These are phyloP conservation scores for Didymella pinodella DNA, from an alignment of 2,329 filamentous ascomycete species.

Conservation along the genomic window DNA sequence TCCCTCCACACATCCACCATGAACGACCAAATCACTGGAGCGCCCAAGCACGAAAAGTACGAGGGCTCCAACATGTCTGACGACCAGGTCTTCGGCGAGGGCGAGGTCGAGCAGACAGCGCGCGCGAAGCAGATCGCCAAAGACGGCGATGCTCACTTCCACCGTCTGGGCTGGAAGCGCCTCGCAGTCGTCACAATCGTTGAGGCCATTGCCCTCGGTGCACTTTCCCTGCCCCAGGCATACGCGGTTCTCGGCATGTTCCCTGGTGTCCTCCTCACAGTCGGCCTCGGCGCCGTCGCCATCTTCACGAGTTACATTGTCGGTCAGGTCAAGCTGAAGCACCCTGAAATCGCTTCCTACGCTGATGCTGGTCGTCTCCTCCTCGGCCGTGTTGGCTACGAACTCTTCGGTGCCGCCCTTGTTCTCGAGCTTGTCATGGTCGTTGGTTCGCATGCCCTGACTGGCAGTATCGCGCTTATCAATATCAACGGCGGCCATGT, in stretches of 20 bases:
- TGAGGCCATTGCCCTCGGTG: conserved; percentile 25
- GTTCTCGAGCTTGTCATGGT: conserved; percentile 28
- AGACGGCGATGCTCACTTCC: conserved; percentile 25
- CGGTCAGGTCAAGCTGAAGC: conserved; percentile 26
- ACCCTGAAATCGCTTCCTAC: conserved; percentile 23
- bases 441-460: conserved; percentile 26
- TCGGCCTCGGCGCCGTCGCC: conserved; percentile 21
- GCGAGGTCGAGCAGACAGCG: conserved; percentile 21
- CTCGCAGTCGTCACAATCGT: conserved; percentile 27
- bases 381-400: conserved; percentile 22
- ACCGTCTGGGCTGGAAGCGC: conserved; percentile 26
- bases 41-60: conserved; percentile 18
- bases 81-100: conserved; percentile 20
- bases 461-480: conserved; percentile 26
- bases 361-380: conserved; percentile 24
- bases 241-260: conserved; percentile 26
- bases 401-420: conserved; percentile 24
- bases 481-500: conserved; percentile 26
- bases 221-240: conserved; percentile 23
- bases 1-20: background rate
- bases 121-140: conserved; percentile 24
- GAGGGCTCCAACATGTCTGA: conserved; percentile 17
- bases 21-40: conserved; percentile 13
- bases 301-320: conserved; percentile 27
- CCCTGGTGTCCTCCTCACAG: conserved; percentile 21